Conservation (phyloP, 768 basidiomycete genomes). For the Hirschioporus abietinus region DNA sequence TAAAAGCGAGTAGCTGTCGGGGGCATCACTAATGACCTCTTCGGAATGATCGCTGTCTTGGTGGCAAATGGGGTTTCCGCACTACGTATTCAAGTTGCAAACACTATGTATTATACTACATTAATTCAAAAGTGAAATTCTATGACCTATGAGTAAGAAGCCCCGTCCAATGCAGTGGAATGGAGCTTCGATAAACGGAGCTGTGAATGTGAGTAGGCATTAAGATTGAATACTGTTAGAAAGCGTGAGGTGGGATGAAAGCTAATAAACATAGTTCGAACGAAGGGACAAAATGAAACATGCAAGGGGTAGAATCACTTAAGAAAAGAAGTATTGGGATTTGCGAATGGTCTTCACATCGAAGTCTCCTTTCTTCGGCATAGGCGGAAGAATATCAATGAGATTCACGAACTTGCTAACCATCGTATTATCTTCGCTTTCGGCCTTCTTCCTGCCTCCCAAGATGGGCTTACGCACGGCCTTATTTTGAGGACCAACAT, state of each 20-base stretch:
- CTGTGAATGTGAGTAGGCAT: no score
- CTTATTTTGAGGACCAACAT: constrained; percentile 8
- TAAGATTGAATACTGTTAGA: no score
- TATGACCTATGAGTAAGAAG: no score
- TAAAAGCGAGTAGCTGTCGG: constrained; percentile 91
- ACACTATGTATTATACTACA: no score
- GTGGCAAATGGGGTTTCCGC: constrained; percentile 94
- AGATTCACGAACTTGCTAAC: constrained; percentile 68
- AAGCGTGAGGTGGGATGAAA: no score
- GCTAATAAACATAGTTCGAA: no score
- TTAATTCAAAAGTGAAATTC: no score
- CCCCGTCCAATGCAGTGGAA: no score
- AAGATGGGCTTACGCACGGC: not conserved
- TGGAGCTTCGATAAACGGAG: no score
- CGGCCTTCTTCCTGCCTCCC: constrained; percentile 23
- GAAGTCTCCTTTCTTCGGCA: constrained; percentile 84
- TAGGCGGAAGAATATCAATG: constrained; percentile 67
- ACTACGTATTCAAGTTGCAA: no score
- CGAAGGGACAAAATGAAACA: no score
- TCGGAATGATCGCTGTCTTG: constrained; percentile 95
- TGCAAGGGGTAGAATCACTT: constrained; percentile 16
- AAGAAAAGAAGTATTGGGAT: constrained; percentile 94
- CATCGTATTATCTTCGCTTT: constrained; percentile 21
- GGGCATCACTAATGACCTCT: constrained; percentile 95
- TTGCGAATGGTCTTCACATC: constrained; percentile 76